Percentiles rank a stretch among this genome's conserved stretches.
Evolutionary conservation across 1,139 yeast genomes (phyloP).

Genomic region (Entelexis paramagnoliae): DNA sequence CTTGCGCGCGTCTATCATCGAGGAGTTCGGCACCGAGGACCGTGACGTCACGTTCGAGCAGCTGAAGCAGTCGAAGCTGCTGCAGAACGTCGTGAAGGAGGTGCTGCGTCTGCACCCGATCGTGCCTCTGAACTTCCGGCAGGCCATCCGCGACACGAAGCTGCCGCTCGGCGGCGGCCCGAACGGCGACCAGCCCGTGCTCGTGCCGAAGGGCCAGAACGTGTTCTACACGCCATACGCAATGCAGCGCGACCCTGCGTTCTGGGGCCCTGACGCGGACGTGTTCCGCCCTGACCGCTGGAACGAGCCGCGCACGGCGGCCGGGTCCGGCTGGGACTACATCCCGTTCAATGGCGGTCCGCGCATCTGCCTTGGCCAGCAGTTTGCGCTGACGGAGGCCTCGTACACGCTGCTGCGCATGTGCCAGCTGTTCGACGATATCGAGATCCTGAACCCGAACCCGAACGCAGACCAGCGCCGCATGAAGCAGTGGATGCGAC

Average conservation of each 20-base stretch:
- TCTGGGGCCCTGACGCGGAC: conserved; percentile 43
- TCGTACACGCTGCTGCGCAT: conserved; percentile 41
- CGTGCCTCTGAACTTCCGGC: conserved; percentile 46
- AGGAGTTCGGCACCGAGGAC: conserved; percentile 26
- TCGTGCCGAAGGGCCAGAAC: conserved; percentile 24
- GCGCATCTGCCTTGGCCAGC: conserved; percentile 51
- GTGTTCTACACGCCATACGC: conserved; percentile 22
- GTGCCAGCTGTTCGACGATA: conserved; percentile 31
- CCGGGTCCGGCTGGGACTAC: conserved; percentile 37
- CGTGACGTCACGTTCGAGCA: conserved; percentile 38
- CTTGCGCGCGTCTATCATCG: conserved; percentile 26
- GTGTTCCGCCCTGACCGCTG: conserved; percentile 46
- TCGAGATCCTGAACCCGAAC: conserved; percentile 21
- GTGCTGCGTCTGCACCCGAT: conserved; percentile 46
- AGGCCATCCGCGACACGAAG: conserved; percentile 33
- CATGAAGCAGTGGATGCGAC: conserved; percentile 22
- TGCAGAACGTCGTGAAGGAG: conserved; percentile 43
- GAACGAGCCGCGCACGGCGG: conserved; percentile 29
- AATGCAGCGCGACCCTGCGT: conserved; percentile 38
- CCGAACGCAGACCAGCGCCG: conserved; percentile 7
- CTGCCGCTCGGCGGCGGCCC: conserved; percentile 34
- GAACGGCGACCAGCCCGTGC: conserved; percentile 21
- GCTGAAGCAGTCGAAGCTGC: conserved; percentile 42
- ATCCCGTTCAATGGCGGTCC: conserved; percentile 55
- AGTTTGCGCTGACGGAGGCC: conserved; percentile 49